A percentile compares a stretch with the other conserved stretches of the same genome.
Evolutionary conservation across 1,284 basidiomycete genomes (phyloP).

Genomic region (Leccinum insolens): DNA sequence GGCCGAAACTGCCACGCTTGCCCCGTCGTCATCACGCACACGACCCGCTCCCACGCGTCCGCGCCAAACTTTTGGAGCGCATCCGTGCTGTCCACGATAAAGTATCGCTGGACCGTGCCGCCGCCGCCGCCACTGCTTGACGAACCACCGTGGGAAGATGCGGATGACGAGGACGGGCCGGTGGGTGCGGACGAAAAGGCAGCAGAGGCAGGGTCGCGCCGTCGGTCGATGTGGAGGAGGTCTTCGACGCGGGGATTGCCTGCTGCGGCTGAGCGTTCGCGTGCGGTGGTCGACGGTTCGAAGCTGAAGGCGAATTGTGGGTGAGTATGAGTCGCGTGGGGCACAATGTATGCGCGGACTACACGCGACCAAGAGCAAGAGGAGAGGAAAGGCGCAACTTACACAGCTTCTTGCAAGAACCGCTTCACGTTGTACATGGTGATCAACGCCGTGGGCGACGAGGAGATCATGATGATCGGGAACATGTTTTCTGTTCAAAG

Average conservation of each 20-base stretch:
- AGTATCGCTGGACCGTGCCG: constrained; percentile 52
- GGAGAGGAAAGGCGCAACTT: constrained; percentile 31
- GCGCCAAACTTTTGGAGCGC: constrained; percentile 89
- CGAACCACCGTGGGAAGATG: constrained; percentile 16
- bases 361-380: not conserved
- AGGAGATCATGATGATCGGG: constrained; percentile 97
- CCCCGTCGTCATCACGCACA: constrained; percentile 95
- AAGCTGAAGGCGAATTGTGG: constrained; percentile 51
- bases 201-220: constrained; percentile 54
- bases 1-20: constrained; percentile 97
- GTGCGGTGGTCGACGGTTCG: constrained; percentile 77
- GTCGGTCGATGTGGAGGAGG: constrained; percentile 81
- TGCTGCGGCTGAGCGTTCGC: constrained; percentile 64
- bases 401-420: constrained; percentile 90
- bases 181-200: constrained; percentile 13
- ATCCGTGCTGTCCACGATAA: constrained; percentile 92
- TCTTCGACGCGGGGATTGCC: constrained; percentile 83
- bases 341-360: not conserved
- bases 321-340: not conserved
- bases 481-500: constrained; percentile 59
- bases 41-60: constrained; percentile 94
- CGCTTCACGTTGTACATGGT: constrained; percentile 98
- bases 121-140: not conserved
- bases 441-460: constrained; percentile 91
- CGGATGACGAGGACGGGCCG: not conserved